Conservation (phyloP, 129 eudicot genomes). For the sunflower (Helianthus annuus) region DNA sequence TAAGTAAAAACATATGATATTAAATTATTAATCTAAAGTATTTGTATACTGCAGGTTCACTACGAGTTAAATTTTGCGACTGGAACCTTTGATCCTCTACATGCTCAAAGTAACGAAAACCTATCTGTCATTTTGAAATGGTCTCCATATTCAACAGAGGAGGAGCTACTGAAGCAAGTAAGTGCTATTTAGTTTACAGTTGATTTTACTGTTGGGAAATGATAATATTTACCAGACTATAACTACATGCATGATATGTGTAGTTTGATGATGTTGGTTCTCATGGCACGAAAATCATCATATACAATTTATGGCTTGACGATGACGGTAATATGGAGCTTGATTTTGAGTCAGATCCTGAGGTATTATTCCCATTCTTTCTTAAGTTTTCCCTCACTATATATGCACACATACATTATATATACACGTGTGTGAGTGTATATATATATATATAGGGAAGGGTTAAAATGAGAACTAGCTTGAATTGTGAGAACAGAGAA, state of each 20-base stretch:
- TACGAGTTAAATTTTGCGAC: conserved; percentile 41
- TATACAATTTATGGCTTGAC: conserved; percentile 84
- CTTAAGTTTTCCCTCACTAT: conserved; percentile 2
- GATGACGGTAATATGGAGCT: conserved; percentile 57
- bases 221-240: neutral
- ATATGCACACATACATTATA: neutral
- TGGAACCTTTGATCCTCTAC: conserved; percentile 31
- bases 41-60: conserved; percentile 49
- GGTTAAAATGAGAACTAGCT: too few relatives aligned
- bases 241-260: conserved; percentile 8
- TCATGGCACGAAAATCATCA: conserved; percentile 77
- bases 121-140: conserved; percentile 53
- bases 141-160: conserved; percentile 63
- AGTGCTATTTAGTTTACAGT: neutral
- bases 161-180: conserved; percentile 56
- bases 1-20: neutral
- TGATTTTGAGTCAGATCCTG: conserved; percentile 54
- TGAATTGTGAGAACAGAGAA: too few relatives aligned
- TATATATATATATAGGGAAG: too few relatives aligned
- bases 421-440: too few relatives aligned
- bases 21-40: neutral
- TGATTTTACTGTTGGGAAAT: conserved; percentile 11
- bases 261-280: conserved; percentile 69
- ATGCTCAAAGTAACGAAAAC: conserved; percentile 34
- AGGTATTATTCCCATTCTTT: conserved; percentile 31